Percentiles rank a stretch among this genome's conserved stretches.
phyloP scores from a whole-genome alignment of 768 basidiomycete species.

The Suillus placidus region DNA sequence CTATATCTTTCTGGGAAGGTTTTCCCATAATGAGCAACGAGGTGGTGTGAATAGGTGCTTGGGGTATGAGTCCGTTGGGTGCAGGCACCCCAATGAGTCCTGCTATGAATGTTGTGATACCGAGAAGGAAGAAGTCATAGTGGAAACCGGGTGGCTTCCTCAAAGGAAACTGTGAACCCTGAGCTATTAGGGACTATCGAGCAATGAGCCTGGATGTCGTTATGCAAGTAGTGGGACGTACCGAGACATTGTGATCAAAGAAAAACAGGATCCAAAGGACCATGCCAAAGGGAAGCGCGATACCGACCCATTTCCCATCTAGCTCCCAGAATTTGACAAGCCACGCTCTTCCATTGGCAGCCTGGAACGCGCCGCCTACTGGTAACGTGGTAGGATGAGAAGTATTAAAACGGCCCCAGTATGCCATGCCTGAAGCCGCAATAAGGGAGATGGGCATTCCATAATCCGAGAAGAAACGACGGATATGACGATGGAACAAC shows the following conservation, averaged over 20 bases:
- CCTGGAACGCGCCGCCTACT: constrained; percentile 65
- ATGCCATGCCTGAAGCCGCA: constrained; percentile 74
- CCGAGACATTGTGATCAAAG: constrained; percentile 94
- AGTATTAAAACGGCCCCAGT: constrained; percentile 79
- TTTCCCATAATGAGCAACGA: constrained; percentile 74
- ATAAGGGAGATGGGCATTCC: constrained; percentile 89
- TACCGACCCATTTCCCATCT: constrained; percentile 85
- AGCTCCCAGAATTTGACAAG: constrained; percentile 88
- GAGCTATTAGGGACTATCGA: constrained; percentile 83
- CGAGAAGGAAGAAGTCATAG: constrained; percentile 89
- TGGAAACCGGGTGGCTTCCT: constrained; percentile 89
- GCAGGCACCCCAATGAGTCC: constrained; percentile 86
- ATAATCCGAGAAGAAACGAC: constrained; percentile 82
- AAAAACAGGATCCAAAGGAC: constrained; percentile 91
- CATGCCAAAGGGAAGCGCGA: constrained; percentile 87
- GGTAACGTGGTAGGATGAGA: constrained; percentile 70
- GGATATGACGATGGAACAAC: constrained; percentile 73
- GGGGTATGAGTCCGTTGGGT: constrained; percentile 83
- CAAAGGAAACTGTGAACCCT: constrained; percentile 85
- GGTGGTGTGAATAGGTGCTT: constrained; percentile 91
- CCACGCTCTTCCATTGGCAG: constrained; percentile 77
- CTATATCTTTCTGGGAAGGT: constrained; percentile 39
- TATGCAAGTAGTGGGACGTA: constrained; percentile 38
- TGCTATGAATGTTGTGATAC: constrained; percentile 86
- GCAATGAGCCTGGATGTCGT: background rate